Conservation (phyloP, 805 yeast genomes). For the Cyberlindnera bimundalis region DNA sequence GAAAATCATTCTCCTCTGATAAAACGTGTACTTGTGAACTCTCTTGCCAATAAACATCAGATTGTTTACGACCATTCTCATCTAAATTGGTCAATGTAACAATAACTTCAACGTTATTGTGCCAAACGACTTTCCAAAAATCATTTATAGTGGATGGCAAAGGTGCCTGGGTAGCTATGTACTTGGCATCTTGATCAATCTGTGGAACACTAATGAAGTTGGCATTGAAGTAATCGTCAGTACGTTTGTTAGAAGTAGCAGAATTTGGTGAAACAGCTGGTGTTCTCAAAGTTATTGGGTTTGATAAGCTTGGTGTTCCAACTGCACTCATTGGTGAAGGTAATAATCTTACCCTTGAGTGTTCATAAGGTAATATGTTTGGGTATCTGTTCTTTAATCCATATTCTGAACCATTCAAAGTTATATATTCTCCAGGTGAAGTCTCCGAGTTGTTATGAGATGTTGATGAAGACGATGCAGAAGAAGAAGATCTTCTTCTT, state of each 20-base stretch:
- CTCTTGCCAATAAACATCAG: slow-evolving; percentile 78
- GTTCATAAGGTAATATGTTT: slow-evolving; percentile 73
- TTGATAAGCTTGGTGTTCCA: slow-evolving; percentile 10
- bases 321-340: slow-evolving; percentile 33
- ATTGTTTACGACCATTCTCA: slow-evolving; percentile 75
- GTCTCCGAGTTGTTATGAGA: slow-evolving; percentile 4
- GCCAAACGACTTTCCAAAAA: slow-evolving; percentile 81
- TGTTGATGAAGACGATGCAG: background rate
- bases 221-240: slow-evolving; percentile 43
- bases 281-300: slow-evolving; percentile 6
- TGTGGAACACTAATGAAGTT: slow-evolving; percentile 49
- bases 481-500: slow-evolving; percentile 12
- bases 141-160: slow-evolving; percentile 71
- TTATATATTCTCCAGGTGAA: slow-evolving; percentile 22
- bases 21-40: slow-evolving; percentile 39
- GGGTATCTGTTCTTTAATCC: slow-evolving; percentile 77
- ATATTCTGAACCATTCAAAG: slow-evolving; percentile 54
- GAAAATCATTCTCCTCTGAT: slow-evolving; percentile 29
- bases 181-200: slow-evolving; percentile 39
- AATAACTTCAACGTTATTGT: slow-evolving; percentile 63
- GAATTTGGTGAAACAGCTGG: slow-evolving; percentile 28
- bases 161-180: slow-evolving; percentile 93
- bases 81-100: slow-evolving; percentile 71
- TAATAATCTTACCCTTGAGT: slow-evolving; percentile 36
- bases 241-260: slow-evolving; percentile 4